Evolutionary conservation across 345 rosid species (phyloP).

Genomic region (Rhizophora mangle): DNA sequence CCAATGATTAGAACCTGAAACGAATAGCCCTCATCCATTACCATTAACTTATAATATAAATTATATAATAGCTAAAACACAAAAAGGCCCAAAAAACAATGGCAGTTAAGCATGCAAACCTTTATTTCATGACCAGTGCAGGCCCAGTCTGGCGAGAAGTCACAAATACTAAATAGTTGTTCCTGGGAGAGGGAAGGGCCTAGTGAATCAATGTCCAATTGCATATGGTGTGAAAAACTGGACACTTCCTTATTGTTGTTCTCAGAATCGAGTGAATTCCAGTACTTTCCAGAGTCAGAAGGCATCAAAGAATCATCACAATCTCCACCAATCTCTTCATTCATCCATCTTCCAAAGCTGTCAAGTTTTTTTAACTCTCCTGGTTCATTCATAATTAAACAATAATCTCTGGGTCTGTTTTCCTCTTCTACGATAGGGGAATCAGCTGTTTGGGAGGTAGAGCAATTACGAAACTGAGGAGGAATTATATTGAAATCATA

Average conservation of each 20-base stretch:
- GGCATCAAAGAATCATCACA: constrained; percentile 73
- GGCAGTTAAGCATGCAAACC: constrained; percentile 25
- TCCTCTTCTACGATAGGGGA: constrained; percentile 37
- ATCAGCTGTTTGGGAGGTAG: constrained; percentile 22
- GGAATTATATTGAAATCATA: constrained; percentile 23
- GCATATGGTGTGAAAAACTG: constrained; percentile 57
- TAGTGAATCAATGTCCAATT: constrained; percentile 50
- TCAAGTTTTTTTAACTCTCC: constrained; percentile 73
- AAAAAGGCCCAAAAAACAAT: not conserved
- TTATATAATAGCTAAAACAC: not conserved
- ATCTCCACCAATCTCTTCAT: constrained; percentile 70
- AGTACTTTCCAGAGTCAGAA: constrained; percentile 68
- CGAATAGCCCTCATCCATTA: constrained; percentile 7
- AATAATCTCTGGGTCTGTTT: constrained; percentile 31
- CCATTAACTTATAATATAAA: constrained; percentile 6
- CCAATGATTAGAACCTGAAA: constrained; percentile 54
- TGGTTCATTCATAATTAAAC: constrained; percentile 32
- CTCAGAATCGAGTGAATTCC: constrained; percentile 60
- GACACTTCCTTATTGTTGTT: constrained; percentile 73
- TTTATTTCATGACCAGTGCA: constrained; percentile 47
- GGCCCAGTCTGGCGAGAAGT: constrained; percentile 70
- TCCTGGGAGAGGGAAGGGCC: constrained; percentile 82
- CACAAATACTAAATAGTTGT: constrained; percentile 70
- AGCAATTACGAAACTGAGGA: constrained; percentile 21
- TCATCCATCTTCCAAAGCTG: constrained; percentile 88